Conservation (phyloP, 768 basidiomycete species). For the Leccinum variicolor region DNA sequence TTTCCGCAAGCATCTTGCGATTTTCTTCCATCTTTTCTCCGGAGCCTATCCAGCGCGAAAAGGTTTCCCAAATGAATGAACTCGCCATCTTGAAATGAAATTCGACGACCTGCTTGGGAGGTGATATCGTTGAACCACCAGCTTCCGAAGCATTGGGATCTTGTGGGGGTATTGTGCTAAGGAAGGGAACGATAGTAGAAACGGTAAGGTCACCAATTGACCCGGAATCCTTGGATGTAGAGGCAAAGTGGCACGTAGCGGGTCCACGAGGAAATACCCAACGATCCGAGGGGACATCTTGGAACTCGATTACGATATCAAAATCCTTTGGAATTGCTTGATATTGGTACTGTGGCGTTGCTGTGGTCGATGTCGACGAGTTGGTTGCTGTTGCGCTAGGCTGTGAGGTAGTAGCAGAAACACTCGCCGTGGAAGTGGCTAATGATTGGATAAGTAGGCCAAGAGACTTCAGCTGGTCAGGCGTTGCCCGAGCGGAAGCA, state of each 20-base stretch:
- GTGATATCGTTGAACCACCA: constrained; percentile 4
- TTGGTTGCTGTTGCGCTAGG: neutral
- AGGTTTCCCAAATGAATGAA: constrained; percentile 51
- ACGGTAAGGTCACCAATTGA: constrained; percentile 36
- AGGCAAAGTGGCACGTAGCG: constrained; percentile 44
- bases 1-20: constrained; percentile 38
- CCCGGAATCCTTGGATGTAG: constrained; percentile 12
- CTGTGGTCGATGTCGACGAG: constrained; percentile 13
- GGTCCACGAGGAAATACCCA: constrained; percentile 66
- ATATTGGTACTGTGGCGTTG: constrained; percentile 22
- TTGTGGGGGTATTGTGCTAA: constrained; percentile 16
- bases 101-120: constrained; percentile 35
- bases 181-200: constrained; percentile 46
- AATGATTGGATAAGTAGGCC: constrained; percentile 72
- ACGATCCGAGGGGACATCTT: constrained; percentile 58
- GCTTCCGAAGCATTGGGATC: constrained; percentile 13
- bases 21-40: constrained; percentile 51
- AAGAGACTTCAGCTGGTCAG: constrained; percentile 65
- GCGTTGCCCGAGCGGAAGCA: constrained; percentile 55
- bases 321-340: constrained; percentile 49
- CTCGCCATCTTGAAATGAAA: constrained; percentile 50
- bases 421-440: constrained; percentile 28
- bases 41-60: constrained; percentile 61
- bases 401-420: constrained; percentile 8
- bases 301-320: constrained; percentile 71